phyloP scores from a whole-genome alignment of 2,329 filamentous ascomycete species.

The Fusarium agapanthi region DNA sequence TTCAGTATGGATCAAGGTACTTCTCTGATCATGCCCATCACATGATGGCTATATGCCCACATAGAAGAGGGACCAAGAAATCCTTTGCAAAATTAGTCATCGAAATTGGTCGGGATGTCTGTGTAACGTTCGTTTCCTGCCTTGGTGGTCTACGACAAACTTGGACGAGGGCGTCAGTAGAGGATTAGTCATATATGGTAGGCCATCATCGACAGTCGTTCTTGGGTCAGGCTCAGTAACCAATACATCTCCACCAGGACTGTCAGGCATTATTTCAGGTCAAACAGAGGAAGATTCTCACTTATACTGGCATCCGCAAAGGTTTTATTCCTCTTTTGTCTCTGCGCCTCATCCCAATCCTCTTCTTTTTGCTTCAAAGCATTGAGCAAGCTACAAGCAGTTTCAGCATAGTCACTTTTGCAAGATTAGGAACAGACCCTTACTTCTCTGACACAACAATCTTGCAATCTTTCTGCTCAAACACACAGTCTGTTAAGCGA shows the following conservation, averaged over 20 bases:
- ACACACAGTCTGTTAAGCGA: not conserved
- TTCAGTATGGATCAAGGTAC: too few species aligned
- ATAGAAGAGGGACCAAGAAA: not conserved
- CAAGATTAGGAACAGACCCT: rapidly evolving
- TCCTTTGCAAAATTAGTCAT: rapidly evolving
- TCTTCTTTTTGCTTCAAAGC: not conserved
- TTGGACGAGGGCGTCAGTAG: not conserved
- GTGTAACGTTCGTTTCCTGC: not conserved
- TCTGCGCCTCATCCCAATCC: not conserved
- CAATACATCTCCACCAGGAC: too few species aligned
- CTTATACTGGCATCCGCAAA: too few species aligned
- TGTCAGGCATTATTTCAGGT: too few species aligned
- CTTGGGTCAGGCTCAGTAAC: too few species aligned
- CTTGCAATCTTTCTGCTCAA: not conserved
- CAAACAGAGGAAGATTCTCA: not conserved
- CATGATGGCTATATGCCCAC: not conserved
- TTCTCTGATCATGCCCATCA: not conserved
- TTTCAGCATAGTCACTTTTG: not conserved
- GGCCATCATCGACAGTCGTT: not conserved
- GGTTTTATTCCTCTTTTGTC: not conserved
- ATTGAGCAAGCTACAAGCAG: not conserved
- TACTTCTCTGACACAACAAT: not conserved
- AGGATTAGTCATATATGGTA: not conserved
- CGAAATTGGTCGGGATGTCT: rapidly evolving
- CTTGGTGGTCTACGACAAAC: not conserved